These are phyloP conservation scores for Solanum pennellii DNA, from an alignment of 257 asterid species.

Conservation along the genomic window DNA sequence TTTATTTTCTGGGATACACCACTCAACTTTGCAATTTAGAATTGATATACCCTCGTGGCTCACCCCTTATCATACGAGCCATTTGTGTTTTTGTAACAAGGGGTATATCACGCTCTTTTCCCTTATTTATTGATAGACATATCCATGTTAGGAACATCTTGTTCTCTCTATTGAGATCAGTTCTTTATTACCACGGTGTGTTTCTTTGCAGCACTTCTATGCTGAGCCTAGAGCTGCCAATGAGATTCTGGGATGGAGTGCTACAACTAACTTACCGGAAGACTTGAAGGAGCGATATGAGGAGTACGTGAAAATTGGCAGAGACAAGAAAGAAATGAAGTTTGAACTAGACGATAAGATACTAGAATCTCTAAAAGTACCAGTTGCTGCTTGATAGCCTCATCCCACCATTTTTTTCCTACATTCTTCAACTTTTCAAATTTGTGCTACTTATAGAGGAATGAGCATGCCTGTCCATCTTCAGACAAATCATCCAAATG, in stretches of 20 bases:
- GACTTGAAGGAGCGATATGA: slow-evolving; percentile 77
- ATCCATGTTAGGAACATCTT: not conserved
- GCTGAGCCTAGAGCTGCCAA: slow-evolving; percentile 93
- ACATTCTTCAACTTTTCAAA: not conserved
- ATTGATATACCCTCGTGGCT: not conserved
- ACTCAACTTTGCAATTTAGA: not conserved
- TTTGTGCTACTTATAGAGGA: not conserved
- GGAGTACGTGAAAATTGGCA: slow-evolving; percentile 82
- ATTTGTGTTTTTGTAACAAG: not conserved
- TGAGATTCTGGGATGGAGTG: slow-evolving; percentile 80
- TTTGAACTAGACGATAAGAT: slow-evolving; percentile 91
- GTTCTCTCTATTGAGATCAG: not conserved
- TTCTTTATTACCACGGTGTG: not conserved
- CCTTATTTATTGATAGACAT: not conserved
- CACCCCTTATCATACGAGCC: not conserved
- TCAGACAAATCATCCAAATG: not conserved
- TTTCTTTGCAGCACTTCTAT: slow-evolving; percentile 69
- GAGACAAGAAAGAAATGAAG: slow-evolving; percentile 75
- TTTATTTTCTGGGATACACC: not conserved
- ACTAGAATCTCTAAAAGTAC: slow-evolving; percentile 61
- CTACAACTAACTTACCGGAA: slow-evolving; percentile 59
- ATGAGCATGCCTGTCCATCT: not conserved
- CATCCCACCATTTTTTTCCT: not conserved
- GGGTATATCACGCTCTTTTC: not conserved
- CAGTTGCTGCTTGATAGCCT: slow-evolving; percentile 49